These are phyloP conservation scores for Barnettozyma sp. DNA, from an alignment of 805 yeast genomes.

Conservation along the genomic window DNA sequence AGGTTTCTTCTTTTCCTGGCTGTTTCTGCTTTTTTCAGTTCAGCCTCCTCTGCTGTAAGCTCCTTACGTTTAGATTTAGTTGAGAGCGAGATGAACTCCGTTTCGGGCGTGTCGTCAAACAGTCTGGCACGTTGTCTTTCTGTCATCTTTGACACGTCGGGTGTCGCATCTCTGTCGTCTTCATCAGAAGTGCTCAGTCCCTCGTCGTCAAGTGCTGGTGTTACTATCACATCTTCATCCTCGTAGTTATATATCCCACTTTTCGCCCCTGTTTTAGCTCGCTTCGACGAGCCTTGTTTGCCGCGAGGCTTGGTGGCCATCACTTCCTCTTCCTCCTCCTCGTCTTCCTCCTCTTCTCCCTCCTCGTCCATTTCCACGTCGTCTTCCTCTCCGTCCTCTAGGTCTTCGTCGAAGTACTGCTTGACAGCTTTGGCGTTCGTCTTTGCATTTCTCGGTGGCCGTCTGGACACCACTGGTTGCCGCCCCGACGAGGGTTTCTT, in stretches of 20 bases:
- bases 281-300: too few species aligned
- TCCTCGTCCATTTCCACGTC: conserved; percentile 18
- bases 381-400: conserved; percentile 13
- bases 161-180: conserved; percentile 15
- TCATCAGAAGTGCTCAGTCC: conserved; percentile 18
- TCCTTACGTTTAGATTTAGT: conserved; percentile 38
- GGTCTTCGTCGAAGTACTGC: conserved; percentile 21
- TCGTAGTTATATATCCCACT: conserved; percentile 24
- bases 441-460: conserved; percentile 3
- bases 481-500: background rate
- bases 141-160: conserved; percentile 24
- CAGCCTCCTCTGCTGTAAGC: conserved; percentile 78
- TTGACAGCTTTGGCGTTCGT: conserved; percentile 9
- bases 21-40: conserved; percentile 74
- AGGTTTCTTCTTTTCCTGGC: conserved; percentile 85
- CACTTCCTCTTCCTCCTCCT: conserved; percentile 13
- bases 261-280: too few species aligned
- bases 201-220: conserved; percentile 23
- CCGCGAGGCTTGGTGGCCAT: conserved; percentile 1
- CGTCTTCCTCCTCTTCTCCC: conserved; percentile 11
- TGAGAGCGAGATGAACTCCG: conserved; percentile 15
- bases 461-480: background rate
- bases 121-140: conserved; percentile 24
- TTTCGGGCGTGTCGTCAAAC: conserved; percentile 4
- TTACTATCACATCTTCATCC: conserved; percentile 20